Base-by-base conservation (phyloP, 2,329 filamentous ascomycete genomes). In the Xylaria sp. region DNA sequence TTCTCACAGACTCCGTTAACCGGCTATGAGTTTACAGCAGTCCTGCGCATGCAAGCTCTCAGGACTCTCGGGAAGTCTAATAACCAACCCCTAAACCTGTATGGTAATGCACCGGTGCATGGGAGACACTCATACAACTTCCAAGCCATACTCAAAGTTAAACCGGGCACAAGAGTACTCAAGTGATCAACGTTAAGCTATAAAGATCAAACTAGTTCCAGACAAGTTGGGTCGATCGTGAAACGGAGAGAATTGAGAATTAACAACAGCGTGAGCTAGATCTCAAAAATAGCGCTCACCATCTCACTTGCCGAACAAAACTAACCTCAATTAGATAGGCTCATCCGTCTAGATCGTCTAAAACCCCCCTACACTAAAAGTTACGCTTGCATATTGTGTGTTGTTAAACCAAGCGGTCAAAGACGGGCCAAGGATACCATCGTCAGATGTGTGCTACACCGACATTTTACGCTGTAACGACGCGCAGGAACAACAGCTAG, bases 381-480 rank as follows among this genome's bases (percentile, higher is more conserved):
- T 25, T 25, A 9, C 36, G 36, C 36, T 33, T 55, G 36, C 49
- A 49, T 46, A 51, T 41, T 33, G 33, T 49, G n/a, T 36, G 43
- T 49, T 39, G 51, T 63, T 56, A 49, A 56, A 43, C 52, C 41
- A 63, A 51, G 64, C 64, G 64, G 64, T 67, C 58, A 67, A 41
- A 59, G 25, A 8, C 31, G 62, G 62, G 48, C 63, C 12, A 66
- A 66, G 49, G 28, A 55, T 48, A 63, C 43, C 20, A 41, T 23
- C 43, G 51, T 67, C 64, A 67, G 58, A 57, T 51, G 31, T 36
- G 56, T 64, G 46, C 15, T 33, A 67, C 66, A 68, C 66, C 61
- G 61, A 65, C 66, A 65, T 66, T 65, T 28, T 48, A 28, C 36
- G 59, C 65, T 5, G 36, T 54, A 41, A 23, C 36, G 33, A 43